phyloP scores from a whole-genome alignment of 78 protist species.

The Reticulomyxa filosa region DNA sequence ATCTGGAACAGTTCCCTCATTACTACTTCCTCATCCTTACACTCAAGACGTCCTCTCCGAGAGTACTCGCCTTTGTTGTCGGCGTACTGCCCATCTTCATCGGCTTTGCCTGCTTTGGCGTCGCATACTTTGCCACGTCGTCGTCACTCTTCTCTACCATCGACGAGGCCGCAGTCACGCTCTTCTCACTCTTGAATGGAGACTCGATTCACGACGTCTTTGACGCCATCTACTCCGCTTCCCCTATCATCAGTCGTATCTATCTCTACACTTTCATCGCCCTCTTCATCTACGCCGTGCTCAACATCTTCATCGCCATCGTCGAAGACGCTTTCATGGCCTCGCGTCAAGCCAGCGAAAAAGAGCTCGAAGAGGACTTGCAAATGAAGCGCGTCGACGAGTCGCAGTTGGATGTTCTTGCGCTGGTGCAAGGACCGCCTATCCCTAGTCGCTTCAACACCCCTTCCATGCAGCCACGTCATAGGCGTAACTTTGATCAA shows the following conservation, averaged over 20 bases:
- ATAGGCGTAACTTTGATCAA: too few species aligned
- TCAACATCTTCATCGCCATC: constrained; percentile 24
- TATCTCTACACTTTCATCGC: constrained; percentile 10
- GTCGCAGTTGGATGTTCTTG: not conserved
- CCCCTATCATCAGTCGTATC: not conserved
- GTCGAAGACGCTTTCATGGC: constrained; percentile 14
- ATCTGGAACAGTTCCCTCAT: too few species aligned
- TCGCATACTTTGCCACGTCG: constrained; percentile 1
- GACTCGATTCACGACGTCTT: constrained; percentile 17
- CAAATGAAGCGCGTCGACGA: not conserved
- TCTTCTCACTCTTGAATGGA: constrained; percentile 24
- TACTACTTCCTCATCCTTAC: too few species aligned
- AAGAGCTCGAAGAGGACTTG: too few species aligned
- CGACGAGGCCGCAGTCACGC: constrained; percentile 6
- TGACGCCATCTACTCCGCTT: not conserved
- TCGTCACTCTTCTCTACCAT: constrained; percentile 1
- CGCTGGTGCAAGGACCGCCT: too few species aligned
- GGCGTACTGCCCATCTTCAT: constrained; percentile 11
- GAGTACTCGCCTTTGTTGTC: not conserved
- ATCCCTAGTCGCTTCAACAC: too few species aligned
- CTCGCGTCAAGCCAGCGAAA: not conserved
- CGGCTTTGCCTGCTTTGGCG: constrained; percentile 19
- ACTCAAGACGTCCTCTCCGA: too few species aligned
- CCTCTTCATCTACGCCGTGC: constrained; percentile 21
- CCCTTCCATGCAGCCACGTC: too few species aligned